Percentiles rank a stretch among this genome's conserved stretches.
Conservation (phyloP, 2,329 filamentous ascomycete genomes). For the Setomelanomma holmii region DNA sequence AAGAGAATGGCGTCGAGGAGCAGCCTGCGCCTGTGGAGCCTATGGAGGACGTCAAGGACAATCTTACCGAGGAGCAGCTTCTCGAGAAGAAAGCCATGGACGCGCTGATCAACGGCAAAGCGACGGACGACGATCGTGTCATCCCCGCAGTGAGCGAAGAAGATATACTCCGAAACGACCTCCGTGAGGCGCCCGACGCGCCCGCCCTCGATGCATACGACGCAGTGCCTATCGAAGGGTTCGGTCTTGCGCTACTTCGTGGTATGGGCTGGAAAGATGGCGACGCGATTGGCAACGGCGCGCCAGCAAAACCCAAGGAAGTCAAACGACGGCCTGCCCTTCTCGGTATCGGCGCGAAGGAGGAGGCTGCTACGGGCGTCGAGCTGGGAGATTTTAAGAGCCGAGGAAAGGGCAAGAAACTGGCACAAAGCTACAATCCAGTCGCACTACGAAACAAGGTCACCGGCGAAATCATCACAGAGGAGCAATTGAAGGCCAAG, state of each 20-base stretch:
- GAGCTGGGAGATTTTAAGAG: slow-evolving; percentile 76
- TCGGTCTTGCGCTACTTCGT: slow-evolving; percentile 85
- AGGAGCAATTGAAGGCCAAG: slow-evolving; percentile 65
- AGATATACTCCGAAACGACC: slow-evolving; percentile 74
- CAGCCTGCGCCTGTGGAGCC: slow-evolving; percentile 17
- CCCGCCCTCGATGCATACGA: slow-evolving; percentile 85
- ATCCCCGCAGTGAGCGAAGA: slow-evolving; percentile 60
- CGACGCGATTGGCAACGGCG: slow-evolving; percentile 61
- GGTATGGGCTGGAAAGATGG: slow-evolving; percentile 94
- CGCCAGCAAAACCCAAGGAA: slow-evolving; percentile 62
- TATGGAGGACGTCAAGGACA: slow-evolving; percentile 39
- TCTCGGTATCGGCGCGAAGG: slow-evolving; percentile 87
- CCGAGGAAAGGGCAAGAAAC: slow-evolving; percentile 57
- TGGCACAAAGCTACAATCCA: slow-evolving; percentile 65
- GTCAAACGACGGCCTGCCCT: slow-evolving; percentile 78
- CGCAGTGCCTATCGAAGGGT: slow-evolving; percentile 90
- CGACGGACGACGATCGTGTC: slow-evolving; percentile 44
- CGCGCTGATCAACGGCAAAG: slow-evolving; percentile 51
- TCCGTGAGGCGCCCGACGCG: slow-evolving; percentile 74
- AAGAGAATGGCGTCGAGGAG: slow-evolving; percentile 11
- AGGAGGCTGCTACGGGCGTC: slow-evolving; percentile 66
- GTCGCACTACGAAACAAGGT: slow-evolving; percentile 66
- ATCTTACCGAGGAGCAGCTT: slow-evolving; percentile 39
- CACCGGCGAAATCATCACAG: slow-evolving; percentile 68
- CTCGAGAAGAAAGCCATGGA: slow-evolving; percentile 63